Evolutionary conservation across 345 rosid genomes (phyloP).

Genomic region (Anastatica hierochuntica): DNA sequence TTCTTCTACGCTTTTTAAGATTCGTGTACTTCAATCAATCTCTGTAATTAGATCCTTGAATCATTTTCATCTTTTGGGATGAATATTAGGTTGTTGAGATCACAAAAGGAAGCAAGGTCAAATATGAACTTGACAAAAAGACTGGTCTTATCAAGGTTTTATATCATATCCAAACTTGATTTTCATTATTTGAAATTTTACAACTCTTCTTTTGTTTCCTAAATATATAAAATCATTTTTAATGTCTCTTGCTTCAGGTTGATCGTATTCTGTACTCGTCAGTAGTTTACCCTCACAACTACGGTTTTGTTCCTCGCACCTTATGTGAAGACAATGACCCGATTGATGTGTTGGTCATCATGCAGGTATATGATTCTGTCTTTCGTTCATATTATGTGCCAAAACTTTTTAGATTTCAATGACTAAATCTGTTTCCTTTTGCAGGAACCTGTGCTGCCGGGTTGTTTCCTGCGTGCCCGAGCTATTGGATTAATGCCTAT

Average conservation of each 20-base stretch:
- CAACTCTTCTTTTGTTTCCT: too few species aligned
- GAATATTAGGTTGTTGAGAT: slow-evolving; percentile 78
- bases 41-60: not conserved
- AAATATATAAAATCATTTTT: too few species aligned
- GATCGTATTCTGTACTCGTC: slow-evolving; percentile 86
- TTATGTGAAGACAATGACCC: slow-evolving; percentile 98
- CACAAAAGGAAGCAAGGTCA: slow-evolving; percentile 93
- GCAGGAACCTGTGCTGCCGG: slow-evolving; percentile 96
- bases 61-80: not conserved
- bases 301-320: slow-evolving; percentile 92
- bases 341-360: slow-evolving; percentile 78
- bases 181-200: too few species aligned
- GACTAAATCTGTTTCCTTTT: not conserved
- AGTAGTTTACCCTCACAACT: slow-evolving; percentile 96
- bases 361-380: slow-evolving; percentile 57
- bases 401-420: too few species aligned
- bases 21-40: too few species aligned
- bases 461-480: slow-evolving; percentile 87
- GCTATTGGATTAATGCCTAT: slow-evolving; percentile 99
- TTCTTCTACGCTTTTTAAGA: not conserved
- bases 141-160: slow-evolving; percentile 86
- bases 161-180: too few species aligned
- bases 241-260: too few species aligned
- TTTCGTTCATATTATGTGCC: not conserved
- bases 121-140: slow-evolving; percentile 95